phyloP scores from a whole-genome alignment of 306 rosid genomes.

The Pyrus communis region DNA sequence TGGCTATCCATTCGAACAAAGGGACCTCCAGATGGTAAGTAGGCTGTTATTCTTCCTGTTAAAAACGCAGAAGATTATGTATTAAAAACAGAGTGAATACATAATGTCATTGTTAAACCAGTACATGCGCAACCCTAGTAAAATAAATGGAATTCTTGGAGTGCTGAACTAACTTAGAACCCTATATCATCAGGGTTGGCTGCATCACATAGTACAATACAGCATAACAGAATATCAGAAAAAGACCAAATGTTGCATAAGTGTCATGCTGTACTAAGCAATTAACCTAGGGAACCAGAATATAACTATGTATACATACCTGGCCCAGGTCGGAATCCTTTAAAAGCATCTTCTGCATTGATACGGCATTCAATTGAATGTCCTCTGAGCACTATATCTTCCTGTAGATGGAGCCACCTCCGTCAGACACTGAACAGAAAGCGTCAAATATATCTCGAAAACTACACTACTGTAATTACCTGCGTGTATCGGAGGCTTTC shows the following conservation, averaged over 20 bases:
- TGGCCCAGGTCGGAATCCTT: constrained; percentile 96
- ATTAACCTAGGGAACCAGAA: neutral
- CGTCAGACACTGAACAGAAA: constrained; percentile 15
- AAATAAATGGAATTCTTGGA: neutral
- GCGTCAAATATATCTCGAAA: constrained; percentile 2
- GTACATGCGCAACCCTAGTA: neutral
- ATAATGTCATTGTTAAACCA: neutral
- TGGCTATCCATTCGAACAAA: constrained; percentile 99
- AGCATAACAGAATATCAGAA: neutral
- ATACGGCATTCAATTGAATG: constrained; percentile 97
- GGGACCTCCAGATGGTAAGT: constrained; percentile 97
- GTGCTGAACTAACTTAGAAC: neutral
- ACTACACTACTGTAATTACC: constrained; percentile 34
- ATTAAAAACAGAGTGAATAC: neutral
- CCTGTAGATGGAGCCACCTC: constrained; percentile 39
- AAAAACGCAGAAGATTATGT: constrained; percentile 1
- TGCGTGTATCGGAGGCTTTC: constrained; percentile 75
- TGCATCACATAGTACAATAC: neutral
- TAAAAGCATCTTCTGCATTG: constrained; percentile 97
- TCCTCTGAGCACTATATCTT: constrained; percentile 87
- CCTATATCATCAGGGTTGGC: neutral
- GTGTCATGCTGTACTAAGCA: neutral
- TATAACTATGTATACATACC: constrained; percentile 34
- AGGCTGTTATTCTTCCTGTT: constrained; percentile 92
- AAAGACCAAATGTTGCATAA: neutral